These are phyloP conservation scores for Claviceps digitariae DNA, from an alignment of 2,329 filamentous ascomycete species.

Conservation along the genomic window DNA sequence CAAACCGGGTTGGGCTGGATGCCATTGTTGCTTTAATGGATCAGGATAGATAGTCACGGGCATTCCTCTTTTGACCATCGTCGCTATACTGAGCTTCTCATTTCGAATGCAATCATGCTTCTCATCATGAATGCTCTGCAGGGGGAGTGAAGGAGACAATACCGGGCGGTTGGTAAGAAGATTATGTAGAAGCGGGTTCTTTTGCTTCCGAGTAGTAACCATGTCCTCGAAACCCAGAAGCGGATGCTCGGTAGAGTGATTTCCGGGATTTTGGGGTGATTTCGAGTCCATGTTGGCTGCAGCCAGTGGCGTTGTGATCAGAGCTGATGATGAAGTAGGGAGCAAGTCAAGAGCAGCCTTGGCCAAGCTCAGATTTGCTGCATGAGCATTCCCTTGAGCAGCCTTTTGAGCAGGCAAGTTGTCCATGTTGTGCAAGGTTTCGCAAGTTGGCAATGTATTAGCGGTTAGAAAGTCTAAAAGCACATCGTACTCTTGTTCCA, in stretches of 20 bases:
- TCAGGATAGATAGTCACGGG: slow-evolving; percentile 74
- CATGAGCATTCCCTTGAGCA: slow-evolving; percentile 31
- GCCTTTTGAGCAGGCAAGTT: slow-evolving; percentile 9
- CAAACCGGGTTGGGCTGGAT: slow-evolving; percentile 43
- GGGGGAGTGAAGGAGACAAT: slow-evolving; percentile 79
- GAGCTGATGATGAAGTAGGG: slow-evolving; percentile 70
- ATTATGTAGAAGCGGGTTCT: slow-evolving; percentile 89
- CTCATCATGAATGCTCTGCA: slow-evolving; percentile 41
- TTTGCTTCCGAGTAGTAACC: slow-evolving; percentile 39
- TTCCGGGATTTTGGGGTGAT: background rate
- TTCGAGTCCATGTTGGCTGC: slow-evolving; percentile 40
- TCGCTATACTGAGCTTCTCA: slow-evolving; percentile 39
- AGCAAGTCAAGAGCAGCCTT: slow-evolving; percentile 59
- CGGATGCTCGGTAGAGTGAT: slow-evolving; percentile 32
- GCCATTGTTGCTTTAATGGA: slow-evolving; percentile 57
- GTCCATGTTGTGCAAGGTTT: background rate
- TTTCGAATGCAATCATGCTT: slow-evolving; percentile 18
- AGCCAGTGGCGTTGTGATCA: slow-evolving; percentile 77
- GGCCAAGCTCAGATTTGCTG: slow-evolving; percentile 59
- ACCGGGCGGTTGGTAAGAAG: slow-evolving; percentile 89
- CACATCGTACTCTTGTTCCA: slow-evolving; percentile 73
- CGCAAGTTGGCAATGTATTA: slow-evolving; percentile 7
- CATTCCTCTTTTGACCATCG: slow-evolving; percentile 83
- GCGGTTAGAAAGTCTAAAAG: slow-evolving; percentile 48
- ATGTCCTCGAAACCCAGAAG: slow-evolving; percentile 33